phyloP scores from a whole-genome alignment of 768 basidiomycete species.

The Paxillus ammoniavirescens region DNA sequence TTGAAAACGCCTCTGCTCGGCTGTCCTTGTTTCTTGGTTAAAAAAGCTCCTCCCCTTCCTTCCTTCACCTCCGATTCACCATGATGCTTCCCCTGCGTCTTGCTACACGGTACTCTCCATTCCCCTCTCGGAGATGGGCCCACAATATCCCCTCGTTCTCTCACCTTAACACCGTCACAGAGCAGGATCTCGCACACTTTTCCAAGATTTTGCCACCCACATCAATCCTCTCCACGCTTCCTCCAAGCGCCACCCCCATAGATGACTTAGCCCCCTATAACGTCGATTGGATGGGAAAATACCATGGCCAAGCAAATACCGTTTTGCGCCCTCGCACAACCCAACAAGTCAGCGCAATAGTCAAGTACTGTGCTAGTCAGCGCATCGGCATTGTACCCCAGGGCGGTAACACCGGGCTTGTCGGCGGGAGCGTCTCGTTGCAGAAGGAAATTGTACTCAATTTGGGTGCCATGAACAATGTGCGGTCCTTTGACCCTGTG shows the following conservation, averaged over 20 bases:
- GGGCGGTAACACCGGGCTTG: constrained; percentile 97
- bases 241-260: constrained; percentile 43
- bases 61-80: too few relatives aligned
- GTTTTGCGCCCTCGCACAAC: constrained; percentile 89
- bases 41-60: too few relatives aligned
- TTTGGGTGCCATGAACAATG: constrained; percentile 75
- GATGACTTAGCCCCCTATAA: constrained; percentile 81
- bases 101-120: neutral
- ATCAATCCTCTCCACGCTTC: constrained; percentile 67
- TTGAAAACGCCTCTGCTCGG: too few relatives aligned
- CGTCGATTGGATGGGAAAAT: constrained; percentile 96
- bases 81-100: constrained; percentile 12
- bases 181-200: constrained; percentile 66
- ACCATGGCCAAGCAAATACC: constrained; percentile 77
- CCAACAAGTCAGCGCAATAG: constrained; percentile 82
- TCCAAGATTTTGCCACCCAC: constrained; percentile 58
- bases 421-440: constrained; percentile 90
- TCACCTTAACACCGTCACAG: constrained; percentile 48
- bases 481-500: constrained; percentile 81
- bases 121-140: constrained; percentile 13
- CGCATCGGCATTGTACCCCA: constrained; percentile 93
- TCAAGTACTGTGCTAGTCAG: constrained; percentile 81
- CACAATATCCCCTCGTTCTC: constrained; percentile 22
- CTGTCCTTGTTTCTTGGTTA: too few relatives aligned
- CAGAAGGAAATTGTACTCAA: constrained; percentile 86